Conservation (phyloP, 1,284 basidiomycete species). For the Laetiporus sulphureus region DNA sequence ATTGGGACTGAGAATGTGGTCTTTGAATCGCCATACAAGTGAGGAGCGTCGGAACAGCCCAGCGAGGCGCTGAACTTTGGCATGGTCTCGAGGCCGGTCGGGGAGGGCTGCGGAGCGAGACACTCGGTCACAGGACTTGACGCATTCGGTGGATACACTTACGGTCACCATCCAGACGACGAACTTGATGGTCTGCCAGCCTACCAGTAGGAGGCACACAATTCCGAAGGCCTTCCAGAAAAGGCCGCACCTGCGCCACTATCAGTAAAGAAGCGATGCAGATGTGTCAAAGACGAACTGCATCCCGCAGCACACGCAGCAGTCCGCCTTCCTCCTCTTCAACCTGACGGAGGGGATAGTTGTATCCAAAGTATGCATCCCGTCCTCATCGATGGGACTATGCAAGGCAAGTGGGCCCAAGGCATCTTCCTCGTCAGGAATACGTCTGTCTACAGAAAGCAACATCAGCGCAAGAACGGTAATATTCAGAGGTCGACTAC, state of each 20-base stretch:
- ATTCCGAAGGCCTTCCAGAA: slow-evolving; percentile 53
- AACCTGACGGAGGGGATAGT: slow-evolving; percentile 25
- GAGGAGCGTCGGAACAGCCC: slow-evolving; percentile 37
- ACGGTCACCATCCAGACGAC: neutral
- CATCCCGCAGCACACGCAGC: slow-evolving; percentile 49
- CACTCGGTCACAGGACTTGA: neutral
- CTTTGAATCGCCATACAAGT: slow-evolving; percentile 37
- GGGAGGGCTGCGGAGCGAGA: slow-evolving; percentile 30
- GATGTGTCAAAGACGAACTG: slow-evolving; percentile 28
- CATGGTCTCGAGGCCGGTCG: slow-evolving; percentile 46
- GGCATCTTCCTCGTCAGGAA: slow-evolving; percentile 37
- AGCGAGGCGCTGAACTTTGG: slow-evolving; percentile 47
- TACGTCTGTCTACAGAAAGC: slow-evolving; percentile 30
- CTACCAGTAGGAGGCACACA: slow-evolving; percentile 32
- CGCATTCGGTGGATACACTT: neutral
- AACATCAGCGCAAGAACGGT: neutral
- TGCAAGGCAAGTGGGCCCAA: slow-evolving; percentile 29
- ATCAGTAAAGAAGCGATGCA: neutral
- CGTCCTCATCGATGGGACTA: slow-evolving; percentile 27
- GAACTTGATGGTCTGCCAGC: slow-evolving; percentile 35
- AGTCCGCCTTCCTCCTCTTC: slow-evolving; percentile 29
- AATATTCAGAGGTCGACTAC: slow-evolving; percentile 14
- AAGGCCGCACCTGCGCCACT: slow-evolving; percentile 37
- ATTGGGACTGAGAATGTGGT: slow-evolving; percentile 33
- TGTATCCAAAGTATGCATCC: slow-evolving; percentile 27